phyloP scores from a whole-genome alignment of 345 rosid genomes.

The Excoecaria cochinchinensis region DNA sequence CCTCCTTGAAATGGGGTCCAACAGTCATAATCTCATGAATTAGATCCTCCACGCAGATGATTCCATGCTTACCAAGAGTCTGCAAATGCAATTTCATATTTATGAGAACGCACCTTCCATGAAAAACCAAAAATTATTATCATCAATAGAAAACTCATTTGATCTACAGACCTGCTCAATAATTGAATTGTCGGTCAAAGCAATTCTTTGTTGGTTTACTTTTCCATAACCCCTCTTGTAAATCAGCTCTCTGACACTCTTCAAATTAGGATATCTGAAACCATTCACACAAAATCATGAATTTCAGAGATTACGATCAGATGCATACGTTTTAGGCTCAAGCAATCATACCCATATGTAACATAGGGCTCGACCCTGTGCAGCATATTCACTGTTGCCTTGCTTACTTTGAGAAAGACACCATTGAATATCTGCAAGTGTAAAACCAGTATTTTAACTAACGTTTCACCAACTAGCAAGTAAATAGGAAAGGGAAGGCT shows the following conservation, averaged over 20 bases:
- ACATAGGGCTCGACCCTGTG: constrained; percentile 94
- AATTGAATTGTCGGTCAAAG: constrained; percentile 73
- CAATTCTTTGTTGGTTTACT: constrained; percentile 69
- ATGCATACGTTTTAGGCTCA: neutral
- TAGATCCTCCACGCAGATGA: constrained; percentile 73
- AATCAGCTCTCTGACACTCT: constrained; percentile 82
- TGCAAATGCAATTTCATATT: constrained; percentile 9
- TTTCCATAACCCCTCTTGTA: constrained; percentile 93
- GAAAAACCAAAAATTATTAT: neutral
- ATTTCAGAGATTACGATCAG: neutral
- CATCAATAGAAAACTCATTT: neutral
- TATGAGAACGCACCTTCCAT: neutral
- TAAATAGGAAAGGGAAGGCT: neutral
- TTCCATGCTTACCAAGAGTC: constrained; percentile 70
- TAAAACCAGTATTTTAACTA: neutral
- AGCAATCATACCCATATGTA: constrained; percentile 64
- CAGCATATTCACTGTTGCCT: constrained; percentile 89
- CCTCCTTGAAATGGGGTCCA: constrained; percentile 94
- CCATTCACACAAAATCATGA: neutral
- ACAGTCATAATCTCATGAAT: constrained; percentile 87
- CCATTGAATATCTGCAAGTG: constrained; percentile 80
- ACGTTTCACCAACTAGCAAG: neutral
- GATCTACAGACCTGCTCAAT: constrained; percentile 61
- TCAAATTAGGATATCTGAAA: constrained; percentile 80
- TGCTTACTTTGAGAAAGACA: constrained; percentile 87